phyloP scores from a whole-genome alignment of 345 rosid species.

The Bruguiera parviflora region DNA sequence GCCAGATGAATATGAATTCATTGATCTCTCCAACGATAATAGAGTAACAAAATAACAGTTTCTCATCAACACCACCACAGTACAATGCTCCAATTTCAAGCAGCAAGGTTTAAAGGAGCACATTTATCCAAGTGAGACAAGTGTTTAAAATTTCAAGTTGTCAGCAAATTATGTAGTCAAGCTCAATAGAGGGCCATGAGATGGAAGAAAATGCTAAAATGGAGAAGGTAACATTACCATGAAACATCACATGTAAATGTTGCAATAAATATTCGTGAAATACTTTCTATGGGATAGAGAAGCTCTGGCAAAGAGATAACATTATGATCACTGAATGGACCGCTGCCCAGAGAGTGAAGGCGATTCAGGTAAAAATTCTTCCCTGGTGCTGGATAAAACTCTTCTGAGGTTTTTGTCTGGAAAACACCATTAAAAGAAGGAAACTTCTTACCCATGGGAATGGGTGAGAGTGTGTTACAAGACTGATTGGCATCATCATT shows the following conservation, averaged over 20 bases:
- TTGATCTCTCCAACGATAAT: too few species aligned
- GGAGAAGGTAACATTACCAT: constrained; percentile 44
- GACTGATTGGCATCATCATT: constrained; percentile 8
- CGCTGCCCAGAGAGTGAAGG: constrained; percentile 46
- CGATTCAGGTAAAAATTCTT: constrained; percentile 76
- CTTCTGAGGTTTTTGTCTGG: constrained; percentile 15
- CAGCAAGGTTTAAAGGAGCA: neutral
- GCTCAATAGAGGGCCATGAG: neutral
- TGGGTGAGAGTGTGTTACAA: constrained; percentile 5
- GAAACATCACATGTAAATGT: constrained; percentile 79
- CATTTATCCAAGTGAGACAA: neutral
- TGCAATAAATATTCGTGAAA: constrained; percentile 66
- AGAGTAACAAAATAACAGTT: too few species aligned
- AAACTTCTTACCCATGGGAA: constrained; percentile 19
- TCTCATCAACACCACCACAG: neutral
- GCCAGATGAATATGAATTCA: too few species aligned
- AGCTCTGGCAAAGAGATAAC: constrained; percentile 70
- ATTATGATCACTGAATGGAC: constrained; percentile 31
- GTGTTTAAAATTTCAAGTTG: neutral
- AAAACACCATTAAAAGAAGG: constrained; percentile 6
- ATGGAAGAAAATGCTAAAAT: neutral
- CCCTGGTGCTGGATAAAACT: constrained; percentile 43
- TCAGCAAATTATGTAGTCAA: neutral
- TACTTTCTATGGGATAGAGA: constrained; percentile 62
- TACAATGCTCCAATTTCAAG: neutral